These are phyloP conservation scores for Paecilomyces dactylethromorphus DNA, from an alignment of 2,329 filamentous ascomycete species.

Conservation along the genomic window DNA sequence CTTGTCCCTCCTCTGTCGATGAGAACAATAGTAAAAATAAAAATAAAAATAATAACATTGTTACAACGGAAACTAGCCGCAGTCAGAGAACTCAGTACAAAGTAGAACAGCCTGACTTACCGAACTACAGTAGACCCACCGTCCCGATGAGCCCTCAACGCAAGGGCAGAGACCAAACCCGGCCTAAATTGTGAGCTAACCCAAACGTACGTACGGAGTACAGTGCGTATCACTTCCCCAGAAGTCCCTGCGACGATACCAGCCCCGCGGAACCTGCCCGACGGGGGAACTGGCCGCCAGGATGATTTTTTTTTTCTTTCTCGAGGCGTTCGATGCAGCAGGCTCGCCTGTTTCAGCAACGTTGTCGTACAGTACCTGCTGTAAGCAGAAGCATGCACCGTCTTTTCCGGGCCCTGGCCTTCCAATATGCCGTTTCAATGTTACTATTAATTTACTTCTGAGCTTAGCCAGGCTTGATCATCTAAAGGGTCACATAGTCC, in stretches of 20 bases:
- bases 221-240: neutral
- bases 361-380: neutral
- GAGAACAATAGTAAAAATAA: no score
- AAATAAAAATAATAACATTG: neutral
- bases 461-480: neutral
- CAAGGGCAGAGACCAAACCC: neutral
- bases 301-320: no score
- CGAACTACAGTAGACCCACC: neutral
- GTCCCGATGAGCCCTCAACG: neutral
- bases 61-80: neutral
- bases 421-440: neutral
- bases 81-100: neutral
- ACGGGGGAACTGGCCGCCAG: neutral
- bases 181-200: neutral
- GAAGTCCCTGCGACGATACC: neutral
- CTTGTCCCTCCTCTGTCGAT: neutral
- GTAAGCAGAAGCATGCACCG: neutral
- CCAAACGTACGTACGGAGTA: neutral
- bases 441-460: neutral
- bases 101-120: neutral
- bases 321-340: neutral
- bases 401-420: neutral
- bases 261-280: neutral
- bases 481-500: neutral
- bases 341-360: neutral